Base-by-base conservation (phyloP, 257 asterid species). In the Solanum etuberosum region DNA sequence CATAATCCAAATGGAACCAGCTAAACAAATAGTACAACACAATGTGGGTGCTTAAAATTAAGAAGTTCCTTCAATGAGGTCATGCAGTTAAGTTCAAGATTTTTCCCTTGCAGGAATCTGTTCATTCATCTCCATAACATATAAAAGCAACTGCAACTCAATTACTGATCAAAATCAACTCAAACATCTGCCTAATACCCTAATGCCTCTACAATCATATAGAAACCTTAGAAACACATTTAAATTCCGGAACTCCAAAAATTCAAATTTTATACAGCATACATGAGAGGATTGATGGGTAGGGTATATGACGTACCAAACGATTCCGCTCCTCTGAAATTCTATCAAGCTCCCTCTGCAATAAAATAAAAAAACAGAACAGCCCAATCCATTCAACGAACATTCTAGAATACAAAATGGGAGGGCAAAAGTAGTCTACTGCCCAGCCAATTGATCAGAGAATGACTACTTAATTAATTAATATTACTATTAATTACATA, bases 281-380 rank as follows among this genome's bases (percentile, higher is more conserved):
- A 74, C 32, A 38, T 12, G 57, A 13, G 13, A 48, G 34, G 0
- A 29, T 37, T 23, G 31, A 29, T 72, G 18, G 81, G 31, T 35
- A 21, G 23, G 32, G 57, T 40, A 35, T 65, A 48, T 25, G 57
- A 67, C 93, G 34, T 93, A 95, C 98, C 97, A 92, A 86, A 57
- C 86, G 87, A 63, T 73, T 87, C 61, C 93, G 96, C 92, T 91
- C 93, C 93, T 92, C 89, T 9, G 94, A 90, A 29, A 94, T 95
- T 67, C 91, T 95, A 12, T 84, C 90, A n/a, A 95, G 95, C 95
- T 95, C 96, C 85, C 86, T 91, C 98, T 94, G 96, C 90, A 91
- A 87, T 40, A 18, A 88, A 72, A 91, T 61, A 61, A 46, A 59
- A 80, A 42, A 29, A 29, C 38, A 73, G 84, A 83, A 20, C 3